Evolutionary conservation across 108 stramenopile genomes (phyloP), one percentile per base, ranked within the genome.

Genomic region (Chaetoceros muelleri): DNA sequence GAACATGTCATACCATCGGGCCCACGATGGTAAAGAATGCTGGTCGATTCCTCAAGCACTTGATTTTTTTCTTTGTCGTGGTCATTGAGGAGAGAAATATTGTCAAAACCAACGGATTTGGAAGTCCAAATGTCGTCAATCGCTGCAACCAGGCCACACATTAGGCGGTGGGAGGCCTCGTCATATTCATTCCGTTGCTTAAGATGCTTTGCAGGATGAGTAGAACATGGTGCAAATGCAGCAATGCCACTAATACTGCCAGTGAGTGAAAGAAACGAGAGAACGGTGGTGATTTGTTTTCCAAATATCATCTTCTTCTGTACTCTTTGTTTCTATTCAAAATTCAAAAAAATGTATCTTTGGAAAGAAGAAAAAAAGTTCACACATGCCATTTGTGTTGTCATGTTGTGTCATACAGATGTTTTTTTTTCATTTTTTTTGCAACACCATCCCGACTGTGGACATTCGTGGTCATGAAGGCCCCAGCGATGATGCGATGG

Each of bases 101-200:
- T 40, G 3, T 60, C 53, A 30, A 44, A 54, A 21, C 25, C 25
- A 19, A 34, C 22, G 18, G 30, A 21, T 22, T 54, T 55, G 13
- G 69, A 30, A 16, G 58, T 67, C 76, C 76, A 78, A 2, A 73
- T 64, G 31, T 78, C 71, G 46, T 78, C 73, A 25, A 74, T 69
- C 23, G 73, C 77, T 13, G 77, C 73, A n/a, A 78, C 56, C 20
- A 78, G 60, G 28, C 73, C 73, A 34, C 73, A 74, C 60, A 69
- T 66, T 30, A 60, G 65, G 23, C 67, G 58, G 7, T 56, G 52
- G 16, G 46, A 20, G 24, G 53, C 48, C 22, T 49, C 7, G 7
- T 49, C 22, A 40, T 40, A 40, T 40, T 40, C 8, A 5, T 40
- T 40, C 13, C 13, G 8, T 40, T 13, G 5, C 5, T 40, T 40